phyloP scores from a whole-genome alignment of 2,329 filamentous ascomycete genomes.

The Fusarium succisae region DNA sequence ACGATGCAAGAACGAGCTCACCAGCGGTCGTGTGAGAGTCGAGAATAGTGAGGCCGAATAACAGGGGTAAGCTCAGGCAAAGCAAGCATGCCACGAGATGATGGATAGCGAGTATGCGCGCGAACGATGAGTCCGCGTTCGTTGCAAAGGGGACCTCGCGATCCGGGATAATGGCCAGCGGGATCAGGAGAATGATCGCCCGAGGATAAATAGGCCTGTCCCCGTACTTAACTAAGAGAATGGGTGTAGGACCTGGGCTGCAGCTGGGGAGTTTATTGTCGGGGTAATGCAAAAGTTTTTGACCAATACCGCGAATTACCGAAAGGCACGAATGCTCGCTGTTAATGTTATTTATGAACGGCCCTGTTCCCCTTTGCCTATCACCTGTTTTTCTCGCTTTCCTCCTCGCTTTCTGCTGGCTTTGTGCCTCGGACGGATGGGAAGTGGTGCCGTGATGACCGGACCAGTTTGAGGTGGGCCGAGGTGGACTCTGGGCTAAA shows the following conservation, averaged over 20 bases:
- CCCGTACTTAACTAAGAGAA: slow-evolving; percentile 12
- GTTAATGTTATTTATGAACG: slow-evolving; percentile 19
- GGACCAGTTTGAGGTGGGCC: slow-evolving; percentile 26
- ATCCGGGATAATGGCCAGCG: slow-evolving; percentile 36
- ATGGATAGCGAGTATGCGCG: slow-evolving; percentile 8
- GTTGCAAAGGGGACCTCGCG: slow-evolving; percentile 29
- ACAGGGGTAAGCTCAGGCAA: slow-evolving; percentile 11
- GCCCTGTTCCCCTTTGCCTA: slow-evolving; percentile 13
- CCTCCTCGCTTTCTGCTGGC: slow-evolving; percentile 31
- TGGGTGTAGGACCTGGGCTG: slow-evolving; percentile 11
- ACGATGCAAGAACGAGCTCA: slow-evolving; percentile 33
- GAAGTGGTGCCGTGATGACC: slow-evolving; percentile 32
- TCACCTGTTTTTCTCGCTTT: slow-evolving; percentile 19
- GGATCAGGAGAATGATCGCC: slow-evolving; percentile 36
- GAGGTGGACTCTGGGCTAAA: slow-evolving; percentile 34
- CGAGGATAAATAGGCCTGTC: slow-evolving; percentile 33
- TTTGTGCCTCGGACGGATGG: slow-evolving; percentile 35
- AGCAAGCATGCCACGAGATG: slow-evolving; percentile 20
- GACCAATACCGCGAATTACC: slow-evolving; percentile 29
- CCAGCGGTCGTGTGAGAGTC: slow-evolving; percentile 13
- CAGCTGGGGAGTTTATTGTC: slow-evolving; percentile 5
- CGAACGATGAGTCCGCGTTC: slow-evolving; percentile 28
- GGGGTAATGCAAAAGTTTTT: slow-evolving; percentile 3
- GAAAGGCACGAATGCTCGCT: background rate
- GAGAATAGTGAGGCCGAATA: slow-evolving; percentile 6